Base-by-base conservation (phyloP, 257 asterid genomes). In the Catharanthus roseus region DNA sequence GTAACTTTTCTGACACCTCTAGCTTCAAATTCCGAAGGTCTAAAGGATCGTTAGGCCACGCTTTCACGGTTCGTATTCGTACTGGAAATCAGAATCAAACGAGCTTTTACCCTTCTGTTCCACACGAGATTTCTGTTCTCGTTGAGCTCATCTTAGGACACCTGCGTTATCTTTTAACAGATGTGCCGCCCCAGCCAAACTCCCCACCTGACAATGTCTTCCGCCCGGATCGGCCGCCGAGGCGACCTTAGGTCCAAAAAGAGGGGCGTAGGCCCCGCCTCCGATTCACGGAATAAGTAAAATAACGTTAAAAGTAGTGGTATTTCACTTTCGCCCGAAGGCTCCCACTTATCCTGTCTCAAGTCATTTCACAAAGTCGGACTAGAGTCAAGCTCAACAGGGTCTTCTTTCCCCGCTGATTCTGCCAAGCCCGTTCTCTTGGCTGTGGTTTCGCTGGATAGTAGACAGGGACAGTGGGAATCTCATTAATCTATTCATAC, bases 231-330 rank as follows among this genome's bases (percentile, higher is more conserved):
- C 60, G 55, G 62, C 76, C 54, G 72, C 44, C 47, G 68, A 36
- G 10, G 47, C 49, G 15, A 4, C 47, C 49, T 39, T 34, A 3
- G 50, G 45, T 9, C 47, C 49, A 33, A 63, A 36, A 63, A 33
- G 18, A 63, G 28, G 68, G 29, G 47, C 38, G n/a, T n/a, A n/a
- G n/a, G n/a, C n/a, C 24, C n/a, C 56, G 56, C 55, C 42, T 85
- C 85, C 83, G 84, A 86, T 86, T 87, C 88, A 89, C 90, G 80
- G 82, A 89, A 87, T 89, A 86, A 85, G 92, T 85, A 89, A 89
- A 87, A 84, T 89, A 87, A 86, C 86, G 85, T 86, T 88, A 88
- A 88, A 90, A 88, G 91, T 86, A 88, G 93, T 88, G 90, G 93
- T 86, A 88, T 88, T 86, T 88, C 89, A 89, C 95, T 87, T 89